Percentiles rank a stretch among this genome's conserved stretches.
Conservation (phyloP, 192 early-diverging fungal species). For the Umbelopsis vinacea region DNA sequence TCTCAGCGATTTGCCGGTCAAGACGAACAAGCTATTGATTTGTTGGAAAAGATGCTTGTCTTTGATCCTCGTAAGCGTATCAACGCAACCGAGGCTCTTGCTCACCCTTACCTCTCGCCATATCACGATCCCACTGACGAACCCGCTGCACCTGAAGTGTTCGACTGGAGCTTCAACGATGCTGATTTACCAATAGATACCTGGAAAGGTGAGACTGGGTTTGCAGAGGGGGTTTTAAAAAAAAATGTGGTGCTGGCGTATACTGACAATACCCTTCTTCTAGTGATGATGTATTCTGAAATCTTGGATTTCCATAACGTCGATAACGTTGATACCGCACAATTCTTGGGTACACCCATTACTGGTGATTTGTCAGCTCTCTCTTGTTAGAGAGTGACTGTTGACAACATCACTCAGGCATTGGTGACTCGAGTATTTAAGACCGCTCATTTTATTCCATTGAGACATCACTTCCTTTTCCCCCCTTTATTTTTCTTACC, state of each 20-base stretch:
- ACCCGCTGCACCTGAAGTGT: constrained; percentile 75
- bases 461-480: neutral
- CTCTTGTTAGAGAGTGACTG: neutral
- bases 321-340: constrained; percentile 48
- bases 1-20: constrained; percentile 77
- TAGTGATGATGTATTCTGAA: constrained; percentile 86
- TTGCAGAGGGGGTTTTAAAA: neutral
- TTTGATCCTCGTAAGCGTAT: constrained; percentile 94
- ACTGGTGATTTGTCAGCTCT: constrained; percentile 31
- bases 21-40: constrained; percentile 80
- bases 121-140: constrained; percentile 93
- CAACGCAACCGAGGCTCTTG: constrained; percentile 83
- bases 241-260: neutral
- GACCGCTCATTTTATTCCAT: neutral
- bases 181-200: constrained; percentile 84
- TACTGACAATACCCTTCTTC: neutral
- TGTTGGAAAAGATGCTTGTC: constrained; percentile 90
- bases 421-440: too few relatives aligned
- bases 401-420: too few relatives aligned
- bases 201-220: constrained; percentile 67
- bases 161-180: constrained; percentile 97
- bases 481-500: neutral
- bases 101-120: constrained; percentile 87
- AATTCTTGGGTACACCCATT: constrained; percentile 44
- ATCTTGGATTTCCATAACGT: constrained; percentile 76